Conservation (phyloP, 2,329 filamentous ascomycete species). For the Sclerotinia borealis region DNA sequence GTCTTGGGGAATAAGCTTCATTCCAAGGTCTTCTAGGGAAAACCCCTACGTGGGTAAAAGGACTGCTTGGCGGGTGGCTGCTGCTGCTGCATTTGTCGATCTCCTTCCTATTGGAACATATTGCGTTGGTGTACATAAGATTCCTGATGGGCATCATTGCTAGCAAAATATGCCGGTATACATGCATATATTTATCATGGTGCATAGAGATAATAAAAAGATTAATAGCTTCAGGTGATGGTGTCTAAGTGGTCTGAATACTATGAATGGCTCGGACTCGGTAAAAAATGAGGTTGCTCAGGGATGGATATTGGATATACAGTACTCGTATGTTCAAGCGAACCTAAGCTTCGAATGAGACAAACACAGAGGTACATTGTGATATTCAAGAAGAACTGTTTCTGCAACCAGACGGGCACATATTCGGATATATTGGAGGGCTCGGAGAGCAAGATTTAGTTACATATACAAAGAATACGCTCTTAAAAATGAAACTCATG, state of each 20-base stretch:
- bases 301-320: too few species aligned
- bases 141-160: background rate
- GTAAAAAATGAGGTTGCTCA: background rate
- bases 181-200: background rate
- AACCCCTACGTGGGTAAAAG: background rate
- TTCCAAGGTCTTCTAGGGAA: background rate
- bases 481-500: too few species aligned
- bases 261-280: background rate
- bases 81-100: background rate
- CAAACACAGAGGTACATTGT: too few species aligned
- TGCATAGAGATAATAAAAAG: background rate
- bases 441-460: too few species aligned
- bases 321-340: background rate
- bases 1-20: background rate
- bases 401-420: too few species aligned
- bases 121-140: background rate
- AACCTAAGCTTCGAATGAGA: too few species aligned
- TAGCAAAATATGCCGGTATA: background rate
- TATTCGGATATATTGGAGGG: too few species aligned
- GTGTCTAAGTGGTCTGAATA: background rate
- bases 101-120: background rate
- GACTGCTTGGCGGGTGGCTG: background rate
- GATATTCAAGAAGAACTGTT: too few species aligned
- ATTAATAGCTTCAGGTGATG: background rate
- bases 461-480: too few species aligned